Evolutionary conservation across 169 alveolate species (phyloP), one percentile per base, ranked within the genome.

Genomic region (Theileria parva): DNA sequence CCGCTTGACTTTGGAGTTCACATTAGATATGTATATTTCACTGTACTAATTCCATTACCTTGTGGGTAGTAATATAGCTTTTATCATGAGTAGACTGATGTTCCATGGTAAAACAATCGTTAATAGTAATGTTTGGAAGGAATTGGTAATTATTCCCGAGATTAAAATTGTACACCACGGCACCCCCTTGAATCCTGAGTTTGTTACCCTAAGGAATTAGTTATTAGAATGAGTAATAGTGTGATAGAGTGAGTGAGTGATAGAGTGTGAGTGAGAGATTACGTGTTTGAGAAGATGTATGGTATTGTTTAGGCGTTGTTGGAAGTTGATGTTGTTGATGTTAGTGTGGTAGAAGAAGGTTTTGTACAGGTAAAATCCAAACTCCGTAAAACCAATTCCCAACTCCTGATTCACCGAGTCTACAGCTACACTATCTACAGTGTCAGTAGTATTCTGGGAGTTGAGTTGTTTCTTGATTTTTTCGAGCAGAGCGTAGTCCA

Each of bases 401-500:
- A 71, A 71, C 27, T 75, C 57, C 66, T 55, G 66, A 51, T 80
- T 81, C 25, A 63, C 79, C 51, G 66, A 74, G n/a, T n/a, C n/a
- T 28, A 77, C 66, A 44, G 72, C 74, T 67, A 67, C 73, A 61
- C 12, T 44, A 23, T 69, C 77, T 34, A 6, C 12, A 7, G 55
- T n/a, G 69, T 64, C 72, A 34, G 7, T 64, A 5, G 55, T 13
- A 17, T 4, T n/a, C n/a, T n/a, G n/a, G n/a, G n/a, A n/a, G n/a
- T n/a, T 77, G 48, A 89, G 79, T 44, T 81, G 85, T 48, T 79
- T 87, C 50, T 92, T 72, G 15, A 90, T 90, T 77, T 90, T 86
- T 64, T 90, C 86, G 76, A 90, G 85, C 23, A 90, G 79, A 48
- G 77, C 66, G 50, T 84, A 90, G 70, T 90, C 94, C 84, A 90